Evolutionary conservation across 1,139 yeast species (phyloP).

Genomic region (Hansenula lynferdii): DNA sequence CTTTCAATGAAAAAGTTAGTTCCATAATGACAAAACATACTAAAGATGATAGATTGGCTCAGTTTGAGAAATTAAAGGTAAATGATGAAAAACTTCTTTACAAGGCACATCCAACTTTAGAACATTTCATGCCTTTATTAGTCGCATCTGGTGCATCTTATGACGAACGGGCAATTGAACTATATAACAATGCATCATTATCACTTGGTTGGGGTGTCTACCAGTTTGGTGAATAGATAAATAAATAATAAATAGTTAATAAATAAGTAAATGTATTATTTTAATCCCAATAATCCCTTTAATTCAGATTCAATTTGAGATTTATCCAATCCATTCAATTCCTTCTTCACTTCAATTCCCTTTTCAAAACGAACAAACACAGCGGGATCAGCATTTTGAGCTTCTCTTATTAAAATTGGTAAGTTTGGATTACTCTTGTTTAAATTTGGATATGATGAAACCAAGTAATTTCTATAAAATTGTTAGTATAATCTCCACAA

Average conservation of each 20-base stretch:
- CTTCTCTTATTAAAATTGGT: constrained; percentile 20
- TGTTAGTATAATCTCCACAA: constrained; percentile 5
- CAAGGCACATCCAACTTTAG: constrained; percentile 68
- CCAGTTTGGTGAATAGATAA: constrained; percentile 30
- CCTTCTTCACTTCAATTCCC: constrained; percentile 18
- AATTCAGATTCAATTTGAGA: constrained; percentile 15
- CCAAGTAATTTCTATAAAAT: constrained; percentile 13
- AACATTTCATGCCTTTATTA: constrained; percentile 66
- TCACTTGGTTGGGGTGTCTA: constrained; percentile 70
- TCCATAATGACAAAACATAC: constrained; percentile 25
- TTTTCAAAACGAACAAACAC: constrained; percentile 20
- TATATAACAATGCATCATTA: constrained; percentile 39
- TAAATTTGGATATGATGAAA: constrained; percentile 15
- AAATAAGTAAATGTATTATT: not conserved
- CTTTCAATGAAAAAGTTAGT: constrained; percentile 42
- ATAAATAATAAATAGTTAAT: constrained; percentile 1
- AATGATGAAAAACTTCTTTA: constrained; percentile 33
- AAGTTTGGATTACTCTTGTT: constrained; percentile 16
- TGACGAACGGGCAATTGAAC: constrained; percentile 33
- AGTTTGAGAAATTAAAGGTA: constrained; percentile 31
- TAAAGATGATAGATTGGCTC: constrained; percentile 25
- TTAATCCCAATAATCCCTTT: constrained; percentile 11
- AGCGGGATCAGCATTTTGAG: constrained; percentile 14
- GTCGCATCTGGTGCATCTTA: constrained; percentile 61
- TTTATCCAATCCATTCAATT: constrained; percentile 15